Conservation (phyloP, 257 asterid species). For the Gynochthodes officinalis region DNA sequence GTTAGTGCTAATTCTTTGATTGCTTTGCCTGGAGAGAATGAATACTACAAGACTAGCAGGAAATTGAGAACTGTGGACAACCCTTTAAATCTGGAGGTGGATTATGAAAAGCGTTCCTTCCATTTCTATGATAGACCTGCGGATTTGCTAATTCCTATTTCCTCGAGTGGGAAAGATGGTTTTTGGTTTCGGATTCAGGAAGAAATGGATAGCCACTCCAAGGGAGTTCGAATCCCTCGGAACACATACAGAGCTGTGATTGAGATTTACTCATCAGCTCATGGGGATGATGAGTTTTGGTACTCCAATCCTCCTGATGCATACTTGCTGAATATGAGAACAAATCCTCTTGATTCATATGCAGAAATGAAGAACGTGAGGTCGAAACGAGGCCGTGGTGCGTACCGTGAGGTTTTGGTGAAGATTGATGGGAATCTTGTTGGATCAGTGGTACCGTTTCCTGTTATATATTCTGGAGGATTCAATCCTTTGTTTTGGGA, state of each 20-base stretch:
- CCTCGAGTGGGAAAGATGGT: slow-evolving; percentile 50
- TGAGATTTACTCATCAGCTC: slow-evolving; percentile 72
- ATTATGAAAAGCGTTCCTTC: slow-evolving; percentile 17
- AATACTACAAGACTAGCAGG: slow-evolving; percentile 12
- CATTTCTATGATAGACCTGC: slow-evolving; percentile 56
- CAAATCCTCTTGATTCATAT: slow-evolving; percentile 64
- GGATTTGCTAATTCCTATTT: slow-evolving; percentile 65
- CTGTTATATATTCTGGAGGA: slow-evolving; percentile 77
- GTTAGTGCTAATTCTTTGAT: slow-evolving; percentile 1
- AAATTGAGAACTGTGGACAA: slow-evolving; percentile 17
- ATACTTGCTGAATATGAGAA: slow-evolving; percentile 44
- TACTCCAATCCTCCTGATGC: slow-evolving; percentile 80
- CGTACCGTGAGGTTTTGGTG: slow-evolving; percentile 66
- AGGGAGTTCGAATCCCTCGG: slow-evolving; percentile 44
- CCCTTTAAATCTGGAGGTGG: slow-evolving; percentile 1
- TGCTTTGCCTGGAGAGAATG: slow-evolving; percentile 11
- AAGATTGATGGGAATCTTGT: slow-evolving; percentile 54
- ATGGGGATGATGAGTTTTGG: slow-evolving; percentile 88
- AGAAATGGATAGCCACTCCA: slow-evolving; percentile 39
- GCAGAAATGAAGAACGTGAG: slow-evolving; percentile 34
- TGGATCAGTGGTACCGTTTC: slow-evolving; percentile 76
- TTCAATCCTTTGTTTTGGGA: slow-evolving; percentile 83
- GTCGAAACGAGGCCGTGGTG: slow-evolving; percentile 57
- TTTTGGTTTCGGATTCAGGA: slow-evolving; percentile 68
- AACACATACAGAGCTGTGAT: slow-evolving; percentile 71